These are phyloP conservation scores for Termitomyces sp. DNA, from an alignment of 768 basidiomycete genomes.

Conservation along the genomic window DNA sequence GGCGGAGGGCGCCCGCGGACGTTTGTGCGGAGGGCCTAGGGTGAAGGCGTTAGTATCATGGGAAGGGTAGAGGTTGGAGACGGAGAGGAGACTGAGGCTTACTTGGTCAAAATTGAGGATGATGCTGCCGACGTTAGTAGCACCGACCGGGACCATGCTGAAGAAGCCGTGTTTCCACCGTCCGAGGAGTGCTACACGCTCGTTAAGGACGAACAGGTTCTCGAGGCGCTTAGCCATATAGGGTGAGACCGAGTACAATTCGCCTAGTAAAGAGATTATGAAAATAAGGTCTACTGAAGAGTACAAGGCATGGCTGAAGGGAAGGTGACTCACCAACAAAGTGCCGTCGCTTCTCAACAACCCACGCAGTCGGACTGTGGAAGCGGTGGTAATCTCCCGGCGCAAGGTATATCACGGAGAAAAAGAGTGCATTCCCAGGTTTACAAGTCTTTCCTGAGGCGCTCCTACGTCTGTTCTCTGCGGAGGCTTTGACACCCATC, in stretches of 20 bases:
- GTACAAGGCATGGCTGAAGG: background rate
- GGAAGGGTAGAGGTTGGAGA: background rate
- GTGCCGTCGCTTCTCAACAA: constrained; percentile 92
- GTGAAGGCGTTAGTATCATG: background rate
- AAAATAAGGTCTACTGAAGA: background rate
- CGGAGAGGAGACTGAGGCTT: background rate
- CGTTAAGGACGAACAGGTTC: constrained; percentile 96
- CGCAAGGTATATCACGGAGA: constrained; percentile 94
- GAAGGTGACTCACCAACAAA: constrained; percentile 64
- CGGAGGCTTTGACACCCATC: constrained; percentile 49
- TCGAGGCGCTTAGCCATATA: constrained; percentile 90
- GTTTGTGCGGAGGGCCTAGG: constrained; percentile 83
- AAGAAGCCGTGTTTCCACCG: constrained; percentile 96
- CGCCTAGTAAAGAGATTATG: constrained; percentile 42
- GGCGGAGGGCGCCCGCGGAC: constrained; percentile 66
- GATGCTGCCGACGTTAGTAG: constrained; percentile 97
- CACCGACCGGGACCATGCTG: constrained; percentile 95
- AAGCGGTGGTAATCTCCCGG: constrained; percentile 99
- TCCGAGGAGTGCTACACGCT: constrained; percentile 92
- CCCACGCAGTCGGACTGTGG: constrained; percentile 95
- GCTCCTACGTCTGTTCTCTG: constrained; percentile 22
- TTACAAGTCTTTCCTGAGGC: constrained; percentile 45
- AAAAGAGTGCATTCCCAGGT: constrained; percentile 82
- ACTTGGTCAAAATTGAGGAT: constrained; percentile 93
- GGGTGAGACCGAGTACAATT: constrained; percentile 94